phyloP scores from a whole-genome alignment of 495 filamentous ascomycete species.

The Cenococcum geophilum region DNA sequence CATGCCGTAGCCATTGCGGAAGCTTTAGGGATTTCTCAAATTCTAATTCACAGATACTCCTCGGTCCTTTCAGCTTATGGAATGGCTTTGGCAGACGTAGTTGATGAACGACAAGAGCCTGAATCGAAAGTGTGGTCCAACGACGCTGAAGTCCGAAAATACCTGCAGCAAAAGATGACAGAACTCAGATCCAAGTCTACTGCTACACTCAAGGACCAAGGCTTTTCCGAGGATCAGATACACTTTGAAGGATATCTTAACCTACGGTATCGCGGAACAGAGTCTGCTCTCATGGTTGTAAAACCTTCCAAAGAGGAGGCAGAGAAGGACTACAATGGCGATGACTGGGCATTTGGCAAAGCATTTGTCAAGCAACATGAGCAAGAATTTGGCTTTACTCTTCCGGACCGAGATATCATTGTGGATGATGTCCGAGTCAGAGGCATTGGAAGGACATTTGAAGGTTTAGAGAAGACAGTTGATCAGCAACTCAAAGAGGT shows the following conservation, averaged over 20 bases:
- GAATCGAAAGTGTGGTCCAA: constrained; percentile 73
- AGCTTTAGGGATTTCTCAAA: constrained; percentile 77
- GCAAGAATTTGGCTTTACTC: constrained; percentile 90
- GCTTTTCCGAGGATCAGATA: constrained; percentile 65
- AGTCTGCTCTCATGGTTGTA: constrained; percentile 81
- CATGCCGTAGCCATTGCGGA: constrained; percentile 95
- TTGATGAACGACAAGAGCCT: constrained; percentile 86
- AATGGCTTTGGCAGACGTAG: constrained; percentile 93
- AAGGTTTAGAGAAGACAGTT: constrained; percentile 69
- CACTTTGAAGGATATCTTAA: constrained; percentile 85
- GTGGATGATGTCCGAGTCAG: constrained; percentile 87
- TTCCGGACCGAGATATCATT: constrained; percentile 83
- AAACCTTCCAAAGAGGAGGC: constrained; percentile 54
- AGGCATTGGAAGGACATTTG: constrained; percentile 82
- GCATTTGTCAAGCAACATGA: constrained; percentile 83
- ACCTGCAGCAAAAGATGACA: constrained; percentile 48
- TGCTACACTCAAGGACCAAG: constrained; percentile 60
- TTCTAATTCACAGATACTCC: constrained; percentile 85
- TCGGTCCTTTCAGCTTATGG: constrained; percentile 94
- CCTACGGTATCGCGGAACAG: constrained; percentile 81
- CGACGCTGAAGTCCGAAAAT: constrained; percentile 40
- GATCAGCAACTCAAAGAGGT: constrained; percentile 69
- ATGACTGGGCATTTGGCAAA: constrained; percentile 72
- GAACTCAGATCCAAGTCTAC: constrained; percentile 64
- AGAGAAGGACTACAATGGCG: constrained; percentile 51